Conservation (phyloP, 1,139 yeast genomes). For the Pichia sp. region DNA sequence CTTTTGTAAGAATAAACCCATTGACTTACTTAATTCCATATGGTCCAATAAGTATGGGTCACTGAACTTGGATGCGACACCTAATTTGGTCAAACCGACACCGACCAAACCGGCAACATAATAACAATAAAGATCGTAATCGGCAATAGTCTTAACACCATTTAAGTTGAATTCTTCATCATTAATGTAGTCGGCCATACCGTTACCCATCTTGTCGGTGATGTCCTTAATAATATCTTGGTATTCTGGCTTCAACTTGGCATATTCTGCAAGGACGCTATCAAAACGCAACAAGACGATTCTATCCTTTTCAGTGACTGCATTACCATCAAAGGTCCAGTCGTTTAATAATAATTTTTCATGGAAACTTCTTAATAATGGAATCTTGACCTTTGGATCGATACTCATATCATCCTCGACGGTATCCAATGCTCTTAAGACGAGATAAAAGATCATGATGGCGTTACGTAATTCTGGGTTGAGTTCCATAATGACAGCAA, state of each 20-base stretch:
- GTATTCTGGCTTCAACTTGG: slow-evolving; percentile 69
- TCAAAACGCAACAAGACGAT: slow-evolving; percentile 77
- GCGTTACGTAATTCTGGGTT: slow-evolving; percentile 87
- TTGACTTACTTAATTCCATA: slow-evolving; percentile 66
- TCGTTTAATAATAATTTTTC: slow-evolving; percentile 58
- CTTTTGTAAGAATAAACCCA: slow-evolving; percentile 95
- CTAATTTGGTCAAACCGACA: slow-evolving; percentile 84
- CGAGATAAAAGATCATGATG: slow-evolving; percentile 78
- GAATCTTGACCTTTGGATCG: slow-evolving; percentile 66
- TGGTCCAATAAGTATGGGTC: slow-evolving; percentile 50
- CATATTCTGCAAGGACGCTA: slow-evolving; percentile 65
- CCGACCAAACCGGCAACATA: slow-evolving; percentile 99
- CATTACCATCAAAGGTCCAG: slow-evolving; percentile 80
- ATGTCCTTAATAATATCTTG: slow-evolving; percentile 78
- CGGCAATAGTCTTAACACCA: slow-evolving; percentile 76
- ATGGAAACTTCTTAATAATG: slow-evolving; percentile 69
- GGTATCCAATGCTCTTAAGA: slow-evolving; percentile 91
- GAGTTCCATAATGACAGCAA: slow-evolving; percentile 86
- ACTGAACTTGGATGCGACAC: slow-evolving; percentile 66
- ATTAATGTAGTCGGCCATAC: slow-evolving; percentile 93
- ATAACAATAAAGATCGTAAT: slow-evolving; percentile 90
- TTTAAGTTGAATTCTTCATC: slow-evolving; percentile 75
- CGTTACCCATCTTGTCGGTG: slow-evolving; percentile 87
- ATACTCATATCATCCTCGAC: slow-evolving; percentile 96
- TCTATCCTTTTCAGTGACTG: slow-evolving; percentile 79